Conservation (phyloP, 441 rosid species). For the Corymbia calophylla region DNA sequence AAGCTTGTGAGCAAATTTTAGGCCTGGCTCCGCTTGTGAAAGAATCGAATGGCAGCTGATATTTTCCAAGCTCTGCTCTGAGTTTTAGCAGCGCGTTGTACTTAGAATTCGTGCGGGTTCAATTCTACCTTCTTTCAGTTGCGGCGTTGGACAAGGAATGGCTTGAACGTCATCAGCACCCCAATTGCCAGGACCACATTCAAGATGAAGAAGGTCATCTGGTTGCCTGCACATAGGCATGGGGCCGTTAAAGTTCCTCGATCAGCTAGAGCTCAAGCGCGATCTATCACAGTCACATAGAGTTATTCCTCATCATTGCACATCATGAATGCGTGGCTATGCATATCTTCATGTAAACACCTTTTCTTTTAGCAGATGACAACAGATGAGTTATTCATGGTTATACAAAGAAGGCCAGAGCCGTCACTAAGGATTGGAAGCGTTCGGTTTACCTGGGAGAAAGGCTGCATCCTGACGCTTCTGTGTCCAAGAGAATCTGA, state of each 20-base stretch:
- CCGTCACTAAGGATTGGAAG: neutral
- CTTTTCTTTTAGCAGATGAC: neutral
- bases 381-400: neutral
- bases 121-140: neutral
- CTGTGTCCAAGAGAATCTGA: slow-evolving; percentile 80
- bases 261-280: neutral
- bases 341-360: neutral
- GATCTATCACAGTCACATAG: neutral
- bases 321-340: neutral
- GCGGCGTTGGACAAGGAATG: neutral
- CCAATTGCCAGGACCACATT: neutral
- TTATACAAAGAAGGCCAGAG: neutral
- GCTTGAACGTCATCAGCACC: neutral
- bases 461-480: slow-evolving; percentile 55
- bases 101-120: neutral
- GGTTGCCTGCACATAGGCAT: neutral
- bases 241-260: neutral
- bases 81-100: neutral
- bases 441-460: slow-evolving; percentile 50
- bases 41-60: neutral
- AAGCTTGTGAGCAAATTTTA: no score
- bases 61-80: neutral
- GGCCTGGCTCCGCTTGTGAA: no score
- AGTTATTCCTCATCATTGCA: neutral
- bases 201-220: neutral